Percentiles rank a stretch among this genome's conserved stretches.
phyloP scores from a whole-genome alignment of 108 stramenopile genomes.

The Skeletonema menzelii region DNA sequence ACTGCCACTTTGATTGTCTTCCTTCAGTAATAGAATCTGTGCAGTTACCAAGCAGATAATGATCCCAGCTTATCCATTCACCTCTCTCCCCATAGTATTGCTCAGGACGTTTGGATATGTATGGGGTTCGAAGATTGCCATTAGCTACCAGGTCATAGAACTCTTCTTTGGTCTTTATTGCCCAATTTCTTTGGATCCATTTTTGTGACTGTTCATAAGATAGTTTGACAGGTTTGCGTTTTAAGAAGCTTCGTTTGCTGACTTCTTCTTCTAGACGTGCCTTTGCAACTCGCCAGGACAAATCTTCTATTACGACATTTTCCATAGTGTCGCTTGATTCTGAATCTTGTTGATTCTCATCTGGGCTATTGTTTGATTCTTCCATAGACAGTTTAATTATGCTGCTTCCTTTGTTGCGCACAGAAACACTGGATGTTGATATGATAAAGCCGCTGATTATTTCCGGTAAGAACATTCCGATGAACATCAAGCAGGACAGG shows the following conservation, averaged over 20 bases:
- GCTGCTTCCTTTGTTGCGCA: neutral
- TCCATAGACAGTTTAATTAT: neutral
- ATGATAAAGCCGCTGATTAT: neutral
- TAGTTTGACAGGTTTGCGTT: constrained; percentile 51
- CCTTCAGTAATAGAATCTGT: neutral
- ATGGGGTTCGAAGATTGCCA: constrained; percentile 67
- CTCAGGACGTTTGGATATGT: constrained; percentile 75
- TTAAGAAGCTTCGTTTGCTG: constrained; percentile 66
- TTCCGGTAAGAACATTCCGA: neutral
- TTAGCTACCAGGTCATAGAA: constrained; percentile 64
- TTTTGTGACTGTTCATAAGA: constrained; percentile 48
- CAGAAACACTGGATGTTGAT: neutral
- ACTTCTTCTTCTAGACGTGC: constrained; percentile 77
- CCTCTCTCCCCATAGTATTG: constrained; percentile 71
- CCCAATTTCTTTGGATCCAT: constrained; percentile 65
- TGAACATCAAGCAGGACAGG: neutral
- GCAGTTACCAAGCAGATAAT: constrained; percentile 49
- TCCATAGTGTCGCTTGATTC: neutral
- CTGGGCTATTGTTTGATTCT: constrained; percentile 1
- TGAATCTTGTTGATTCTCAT: neutral
- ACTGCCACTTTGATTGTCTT: neutral
- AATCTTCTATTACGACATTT: constrained; percentile 49
- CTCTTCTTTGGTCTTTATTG: constrained; percentile 58
- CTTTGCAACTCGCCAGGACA: constrained; percentile 68
- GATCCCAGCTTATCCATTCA: constrained; percentile 78